Conservation (phyloP, 2,329 filamentous ascomycete species). For the Beauveria bassiana region DNA sequence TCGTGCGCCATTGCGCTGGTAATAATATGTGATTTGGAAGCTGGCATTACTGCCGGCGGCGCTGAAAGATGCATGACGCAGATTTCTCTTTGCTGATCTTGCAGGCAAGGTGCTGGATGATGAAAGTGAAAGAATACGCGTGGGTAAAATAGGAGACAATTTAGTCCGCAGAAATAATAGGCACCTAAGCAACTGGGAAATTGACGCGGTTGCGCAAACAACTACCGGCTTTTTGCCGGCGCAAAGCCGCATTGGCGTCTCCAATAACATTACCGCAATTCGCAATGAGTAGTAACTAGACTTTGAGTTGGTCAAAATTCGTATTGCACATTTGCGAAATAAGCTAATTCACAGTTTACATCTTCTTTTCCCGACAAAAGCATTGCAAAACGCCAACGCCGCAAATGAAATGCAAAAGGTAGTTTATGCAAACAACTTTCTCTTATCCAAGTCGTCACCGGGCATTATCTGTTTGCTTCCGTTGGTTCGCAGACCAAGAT, state of each 20-base stretch:
- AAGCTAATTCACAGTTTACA: slow-evolving; percentile 7
- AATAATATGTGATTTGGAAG: neutral
- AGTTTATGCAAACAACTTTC: slow-evolving; percentile 62
- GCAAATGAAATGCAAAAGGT: slow-evolving; percentile 11
- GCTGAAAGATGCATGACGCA: neutral
- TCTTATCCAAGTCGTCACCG: slow-evolving; percentile 66
- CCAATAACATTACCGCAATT: neutral
- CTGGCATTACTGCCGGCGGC: neutral
- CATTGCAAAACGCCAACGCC: slow-evolving; percentile 9
- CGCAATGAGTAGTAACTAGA: neutral
- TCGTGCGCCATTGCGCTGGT: slow-evolving; percentile 11
- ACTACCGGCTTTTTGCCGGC: slow-evolving; percentile 6
- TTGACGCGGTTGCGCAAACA: neutral
- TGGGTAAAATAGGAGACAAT: neutral
- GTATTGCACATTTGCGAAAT: neutral
- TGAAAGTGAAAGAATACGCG: neutral
- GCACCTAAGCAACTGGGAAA: no score
- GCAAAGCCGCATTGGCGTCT: neutral
- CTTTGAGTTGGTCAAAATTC: neutral
- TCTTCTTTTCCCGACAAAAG: slow-evolving; percentile 1
- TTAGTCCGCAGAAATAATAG: no score
- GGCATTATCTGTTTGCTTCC: slow-evolving; percentile 52
- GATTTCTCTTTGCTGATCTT: neutral
- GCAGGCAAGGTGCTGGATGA: neutral
- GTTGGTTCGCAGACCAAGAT: slow-evolving; percentile 64